Base-by-base conservation (phyloP, 352 stramenopile genomes). In the Pythium grandisporangium region DNA sequence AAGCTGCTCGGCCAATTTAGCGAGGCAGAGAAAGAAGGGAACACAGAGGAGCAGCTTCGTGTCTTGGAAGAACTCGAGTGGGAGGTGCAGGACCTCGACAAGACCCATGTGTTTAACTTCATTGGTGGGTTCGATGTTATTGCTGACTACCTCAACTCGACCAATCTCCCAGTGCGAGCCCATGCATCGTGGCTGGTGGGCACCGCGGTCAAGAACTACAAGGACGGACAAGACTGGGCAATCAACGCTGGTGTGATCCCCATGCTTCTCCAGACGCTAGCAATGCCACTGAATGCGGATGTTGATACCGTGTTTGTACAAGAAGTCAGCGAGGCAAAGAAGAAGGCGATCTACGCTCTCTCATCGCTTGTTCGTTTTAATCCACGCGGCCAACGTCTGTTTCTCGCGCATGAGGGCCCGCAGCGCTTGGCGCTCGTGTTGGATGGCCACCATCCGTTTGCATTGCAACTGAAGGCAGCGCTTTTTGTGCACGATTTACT, bases 1-100 rank as follows among this genome's bases (percentile, higher is more conserved):
- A 68, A 67, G 48, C 53, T 93, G n/a, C 51, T 93, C 5, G 68
- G 85, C n/a, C 54, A 86, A 42, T 70, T 88, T 24, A 62, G 61
- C 25, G 63, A 78, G 22, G 75, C 76, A 13, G 70, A 85, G 22
- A 47, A 69, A 27, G 67, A 68, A 4, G 63, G 52, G 5, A 60
- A 77, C 41, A 62, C 42, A 2, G 49, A 61, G 12, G 70, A 62
- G 3, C 70, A 85, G 44, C 19, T 90, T 5, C 58, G 62, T 17
- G 61, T 73, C 29, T 58, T 92, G 0, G 69, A 86, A 30, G 59
- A 84, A 30, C 49, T 93, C 6, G 79, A 93, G 52, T 93, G 72
- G 70, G 79, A 93, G 53, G 76, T 93, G n/a, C 72, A 90, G 48
- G 79, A 93, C 48, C 56, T 93, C 14, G 79, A 90, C 61, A 93